Base-by-base conservation (phyloP, 768 basidiomycete genomes). In the Tephrocybe sp. region DNA sequence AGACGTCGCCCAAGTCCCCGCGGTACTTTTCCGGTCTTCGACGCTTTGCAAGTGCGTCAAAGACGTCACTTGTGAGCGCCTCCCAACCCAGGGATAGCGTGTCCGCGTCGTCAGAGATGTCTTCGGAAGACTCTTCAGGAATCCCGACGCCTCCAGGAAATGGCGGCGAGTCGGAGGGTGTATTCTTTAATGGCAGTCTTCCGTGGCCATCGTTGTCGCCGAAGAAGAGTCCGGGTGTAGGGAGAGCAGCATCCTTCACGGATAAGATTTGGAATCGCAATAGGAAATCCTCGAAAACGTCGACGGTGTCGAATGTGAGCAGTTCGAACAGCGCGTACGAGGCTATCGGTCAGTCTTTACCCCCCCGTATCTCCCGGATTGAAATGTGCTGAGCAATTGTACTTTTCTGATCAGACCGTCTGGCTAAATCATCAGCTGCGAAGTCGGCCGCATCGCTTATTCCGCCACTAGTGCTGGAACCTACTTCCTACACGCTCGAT, bases 91-190 rank as follows among this genome's bases (percentile, higher is more conserved):
- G 88, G 14, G 69, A 80, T 30, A 90, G 87, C 60, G 70, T 80
- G 46, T 85, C 84, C 21, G 67, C 71, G 18, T 79, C 77, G 1
- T 84, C 83, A 1, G 80, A 82, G 56, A 65, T 84, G 48, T 88
- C 85, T 0, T 85, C 83, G 5, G 86, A 89, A 56, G 86, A 88
- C 58, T 86, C 84, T 21, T 74, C 75, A 26, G 69, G 77, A 18
- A 75, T 84, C n/a, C 68, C 74, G 5, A 85, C 83, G 17, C 86
- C 86, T 24, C 76, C 84, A 6, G 71, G 83, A 53, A 65, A 70
- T 59, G 65, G 71, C 53, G 32, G 32, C 14, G 51, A 46, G 14
- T 20, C 20, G 1, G 39, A 28, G 18, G 26, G 15, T 20, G 51
- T 37, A n/a, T 32, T 51, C 12, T 51, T 41, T 14, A 60, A 67